Conservation (phyloP, 2,329 filamentous ascomycete species). For the Leptographium flavum region DNA sequence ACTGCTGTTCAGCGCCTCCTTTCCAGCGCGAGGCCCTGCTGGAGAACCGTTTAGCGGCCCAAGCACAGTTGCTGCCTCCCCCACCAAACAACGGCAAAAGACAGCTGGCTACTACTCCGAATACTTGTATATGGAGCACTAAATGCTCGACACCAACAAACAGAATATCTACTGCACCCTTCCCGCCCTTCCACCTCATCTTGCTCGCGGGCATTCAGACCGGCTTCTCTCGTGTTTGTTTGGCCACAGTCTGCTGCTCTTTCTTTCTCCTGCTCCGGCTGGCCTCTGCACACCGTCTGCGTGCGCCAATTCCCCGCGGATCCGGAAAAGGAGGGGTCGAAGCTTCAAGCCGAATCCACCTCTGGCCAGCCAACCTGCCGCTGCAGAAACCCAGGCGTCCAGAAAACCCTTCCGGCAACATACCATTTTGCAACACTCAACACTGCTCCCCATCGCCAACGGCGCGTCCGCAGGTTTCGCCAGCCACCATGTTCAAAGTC, state of each 20-base stretch:
- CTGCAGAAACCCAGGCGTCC: too few species aligned
- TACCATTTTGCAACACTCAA: background rate
- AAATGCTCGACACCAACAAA: constrained; percentile 1
- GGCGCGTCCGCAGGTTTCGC: background rate
- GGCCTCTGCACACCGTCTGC: background rate
- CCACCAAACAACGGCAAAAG: background rate
- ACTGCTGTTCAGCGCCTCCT: too few species aligned
- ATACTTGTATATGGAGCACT: background rate
- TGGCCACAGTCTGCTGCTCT: background rate
- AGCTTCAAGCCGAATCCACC: constrained; percentile 6
- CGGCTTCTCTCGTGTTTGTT: background rate
- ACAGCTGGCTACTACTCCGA: background rate
- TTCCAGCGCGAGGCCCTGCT: too few species aligned
- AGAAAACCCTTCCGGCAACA: background rate
- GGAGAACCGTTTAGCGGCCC: too few species aligned
- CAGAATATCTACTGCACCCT: background rate
- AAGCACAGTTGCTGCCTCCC: background rate
- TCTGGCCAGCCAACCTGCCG: background rate
- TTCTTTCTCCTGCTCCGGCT: background rate
- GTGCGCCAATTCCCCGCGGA: constrained; percentile 8
- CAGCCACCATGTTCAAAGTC: constrained; percentile 69
- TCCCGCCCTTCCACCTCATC: background rate
- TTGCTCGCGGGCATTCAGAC: background rate
- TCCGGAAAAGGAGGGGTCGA: constrained; percentile 12
- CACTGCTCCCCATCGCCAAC: background rate